These are phyloP conservation scores for Malania oleifera DNA, from an alignment of 164 flowering plant species.

Conservation along the genomic window DNA sequence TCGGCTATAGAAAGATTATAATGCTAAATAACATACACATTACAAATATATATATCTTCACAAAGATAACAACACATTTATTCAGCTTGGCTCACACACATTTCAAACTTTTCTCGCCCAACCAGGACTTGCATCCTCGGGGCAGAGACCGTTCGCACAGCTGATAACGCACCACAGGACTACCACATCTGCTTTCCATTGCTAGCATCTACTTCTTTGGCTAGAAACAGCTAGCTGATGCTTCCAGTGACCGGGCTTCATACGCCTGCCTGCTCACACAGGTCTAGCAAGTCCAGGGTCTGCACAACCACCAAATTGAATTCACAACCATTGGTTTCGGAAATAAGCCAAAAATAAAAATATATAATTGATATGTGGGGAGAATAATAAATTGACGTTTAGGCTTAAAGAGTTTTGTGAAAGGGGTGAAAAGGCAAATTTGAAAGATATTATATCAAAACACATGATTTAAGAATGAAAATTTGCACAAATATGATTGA, in stretches of 20 bases:
- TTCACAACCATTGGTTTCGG: background rate
- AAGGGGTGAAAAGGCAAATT: too few relatives aligned
- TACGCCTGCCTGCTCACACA: conserved; percentile 65
- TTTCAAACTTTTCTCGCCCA: background rate
- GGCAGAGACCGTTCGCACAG: conserved; percentile 29
- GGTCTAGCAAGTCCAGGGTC: conserved; percentile 74
- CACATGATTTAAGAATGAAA: too few relatives aligned
- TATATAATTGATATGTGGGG: too few relatives aligned
- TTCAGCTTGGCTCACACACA: conserved; percentile 16
- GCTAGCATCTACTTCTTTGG: conserved; percentile 17
- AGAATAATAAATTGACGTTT: too few relatives aligned
- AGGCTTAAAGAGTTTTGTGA: too few relatives aligned
- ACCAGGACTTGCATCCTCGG: conserved; percentile 23
- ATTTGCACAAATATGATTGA: too few relatives aligned
- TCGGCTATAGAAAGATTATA: conserved; percentile 3
- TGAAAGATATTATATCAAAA: too few relatives aligned
- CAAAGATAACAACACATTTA: conserved; percentile 13
- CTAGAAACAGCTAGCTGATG: conserved; percentile 7
- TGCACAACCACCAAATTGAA: conserved; percentile 22
- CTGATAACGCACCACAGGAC: conserved; percentile 16
- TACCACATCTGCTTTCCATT: conserved; percentile 10
- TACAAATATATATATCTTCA: conserved; percentile 17
- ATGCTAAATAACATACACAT: conserved; percentile 9
- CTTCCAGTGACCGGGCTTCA: conserved; percentile 9
- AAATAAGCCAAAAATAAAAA: too few relatives aligned